Evolutionary conservation across 108 stramenopile genomes (phyloP).

Genomic region (Pseudonitzschia delicatissima): DNA sequence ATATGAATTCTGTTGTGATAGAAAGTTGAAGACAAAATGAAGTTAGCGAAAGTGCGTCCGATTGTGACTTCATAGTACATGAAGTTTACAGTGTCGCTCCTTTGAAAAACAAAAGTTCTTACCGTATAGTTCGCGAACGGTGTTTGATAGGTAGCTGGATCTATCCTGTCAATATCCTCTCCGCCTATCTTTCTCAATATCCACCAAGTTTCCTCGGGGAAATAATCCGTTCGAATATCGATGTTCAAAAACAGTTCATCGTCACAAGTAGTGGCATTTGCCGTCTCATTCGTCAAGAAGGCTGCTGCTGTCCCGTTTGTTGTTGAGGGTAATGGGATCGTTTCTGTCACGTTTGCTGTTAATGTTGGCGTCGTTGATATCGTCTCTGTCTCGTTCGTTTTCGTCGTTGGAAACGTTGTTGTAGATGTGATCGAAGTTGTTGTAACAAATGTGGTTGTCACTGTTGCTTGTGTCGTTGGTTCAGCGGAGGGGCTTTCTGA

Average conservation of each 20-base stretch:
- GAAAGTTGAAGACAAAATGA: not conserved
- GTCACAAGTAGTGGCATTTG: no score
- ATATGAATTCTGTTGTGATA: not conserved
- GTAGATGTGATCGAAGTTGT: not conserved
- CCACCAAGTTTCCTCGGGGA: not conserved
- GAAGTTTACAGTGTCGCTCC: not conserved
- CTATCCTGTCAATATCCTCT: not conserved
- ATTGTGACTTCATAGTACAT: not conserved
- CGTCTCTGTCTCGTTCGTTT: no score
- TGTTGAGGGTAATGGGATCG: not conserved
- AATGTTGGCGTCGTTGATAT: not conserved
- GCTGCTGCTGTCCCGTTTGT: not conserved
- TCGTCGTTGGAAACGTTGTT: no score
- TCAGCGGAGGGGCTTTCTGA: not conserved
- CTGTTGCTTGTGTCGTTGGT: not conserved
- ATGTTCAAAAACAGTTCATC: not conserved
- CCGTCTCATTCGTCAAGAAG: not conserved
- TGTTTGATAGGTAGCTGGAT: not conserved
- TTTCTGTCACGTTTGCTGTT: not conserved
- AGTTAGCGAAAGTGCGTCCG: not conserved
- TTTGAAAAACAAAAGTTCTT: not conserved
- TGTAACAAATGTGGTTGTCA: not conserved
- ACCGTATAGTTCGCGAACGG: not conserved
- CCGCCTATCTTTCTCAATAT: not conserved
- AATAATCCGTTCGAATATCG: not conserved